Conservation (phyloP, 768 basidiomycete genomes). For the Lactarius hatsudake region DNA sequence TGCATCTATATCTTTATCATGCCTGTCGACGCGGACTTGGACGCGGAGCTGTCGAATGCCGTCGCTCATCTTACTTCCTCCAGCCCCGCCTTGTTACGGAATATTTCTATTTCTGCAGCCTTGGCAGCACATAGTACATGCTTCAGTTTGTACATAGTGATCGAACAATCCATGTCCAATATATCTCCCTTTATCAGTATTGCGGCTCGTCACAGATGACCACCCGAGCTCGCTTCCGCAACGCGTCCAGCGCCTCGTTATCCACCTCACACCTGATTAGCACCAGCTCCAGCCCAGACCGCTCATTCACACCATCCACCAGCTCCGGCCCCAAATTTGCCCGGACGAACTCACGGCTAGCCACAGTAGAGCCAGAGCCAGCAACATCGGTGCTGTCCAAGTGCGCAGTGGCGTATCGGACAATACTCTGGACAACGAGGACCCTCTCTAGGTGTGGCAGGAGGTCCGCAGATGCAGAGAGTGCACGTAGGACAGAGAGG, state of each 20-base stretch:
- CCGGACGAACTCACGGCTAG: background rate
- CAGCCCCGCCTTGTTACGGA: no score
- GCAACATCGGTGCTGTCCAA: background rate
- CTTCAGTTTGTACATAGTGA: no score
- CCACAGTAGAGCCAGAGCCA: background rate
- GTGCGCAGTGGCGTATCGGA: background rate
- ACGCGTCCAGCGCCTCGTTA: background rate
- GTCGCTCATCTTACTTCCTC: no score
- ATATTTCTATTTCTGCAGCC: no score
- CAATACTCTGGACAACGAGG: background rate
- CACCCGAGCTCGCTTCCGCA: slow-evolving; percentile 9
- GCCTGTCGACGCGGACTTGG: no score
- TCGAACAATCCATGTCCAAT: no score
- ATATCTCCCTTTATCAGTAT: no score
- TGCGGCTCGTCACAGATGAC: no score
- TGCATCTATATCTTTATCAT: no score
- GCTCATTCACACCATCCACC: background rate
- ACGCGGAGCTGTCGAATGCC: no score
- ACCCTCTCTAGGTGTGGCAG: slow-evolving; percentile 13
- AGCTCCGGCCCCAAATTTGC: slow-evolving; percentile 1
- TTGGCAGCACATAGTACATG: no score
- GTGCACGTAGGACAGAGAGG: background rate
- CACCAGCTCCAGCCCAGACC: slow-evolving; percentile 13
- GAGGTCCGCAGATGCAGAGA: background rate
- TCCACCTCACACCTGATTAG: slow-evolving; percentile 11